Evolutionary conservation across 352 stramenopile species (phyloP), one percentile per base, ranked within the genome.

Genomic region (Saprolegnia parasitica): DNA sequence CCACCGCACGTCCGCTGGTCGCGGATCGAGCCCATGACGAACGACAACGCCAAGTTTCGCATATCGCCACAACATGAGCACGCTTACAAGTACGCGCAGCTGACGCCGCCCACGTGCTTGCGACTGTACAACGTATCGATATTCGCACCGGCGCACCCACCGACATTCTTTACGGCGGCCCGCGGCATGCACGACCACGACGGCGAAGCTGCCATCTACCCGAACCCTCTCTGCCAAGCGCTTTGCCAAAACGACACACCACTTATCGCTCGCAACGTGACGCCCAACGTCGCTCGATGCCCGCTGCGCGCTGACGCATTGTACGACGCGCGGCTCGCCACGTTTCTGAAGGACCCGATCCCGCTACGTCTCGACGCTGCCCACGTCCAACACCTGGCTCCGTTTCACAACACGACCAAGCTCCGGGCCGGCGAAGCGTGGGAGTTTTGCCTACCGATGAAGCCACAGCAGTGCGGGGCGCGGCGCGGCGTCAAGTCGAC

Each of bases 401-500:
- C 52, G 24, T 60, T 60, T 9, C 4, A 20, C 8, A 9, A 60
- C 24, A 60, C 35, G 35, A 8, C 52, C 52, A 60, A 60, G 20
- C 24, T 60, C 1, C 52, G 52, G 9, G 13, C 11, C 13, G 52
- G 52, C 24, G 24, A 60, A 24, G 24, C 52, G 52, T 60, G 52
- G 35, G 35, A 35, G 35, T 60, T 21, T 24, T 60, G 35, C 52
- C 35, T 60, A n/a, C 35, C 52, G 24, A 60, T 60, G 35, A 16
- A 24, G 24, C 52, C 52, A 2, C 52, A 60, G 52, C 52, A 60
- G 52, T 60, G 52, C 9, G 52, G 52, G 3, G 52, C 35, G 13
- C 35, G 24, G 35, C 24, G 52, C 24, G 52, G 52, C 16, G n/a
- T 20, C 24, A 60, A 60, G 9, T 16, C 52, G 13, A 60, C 52